Evolutionary conservation across 805 yeast genomes (phyloP), one percentile per base, ranked within the genome.

Genomic region (Metahyphopichia silvanorum): DNA sequence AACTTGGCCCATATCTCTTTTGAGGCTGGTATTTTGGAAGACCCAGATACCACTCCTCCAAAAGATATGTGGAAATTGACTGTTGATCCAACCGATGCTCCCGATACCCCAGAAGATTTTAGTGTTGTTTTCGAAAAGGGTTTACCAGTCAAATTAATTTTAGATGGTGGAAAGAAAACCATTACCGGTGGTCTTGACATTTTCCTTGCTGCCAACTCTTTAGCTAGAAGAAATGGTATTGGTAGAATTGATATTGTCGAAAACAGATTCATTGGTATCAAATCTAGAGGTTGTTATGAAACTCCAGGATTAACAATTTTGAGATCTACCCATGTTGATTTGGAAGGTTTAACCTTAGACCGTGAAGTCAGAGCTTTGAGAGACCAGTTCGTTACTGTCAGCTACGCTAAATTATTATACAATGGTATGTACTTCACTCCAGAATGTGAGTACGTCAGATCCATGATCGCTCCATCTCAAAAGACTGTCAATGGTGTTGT

Each of bases 61-160:
- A 91, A 89, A 74, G 98, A 93, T 65, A 93, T 93, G 98, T 93
- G 98, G 98, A 93, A 93, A 72, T 79, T 93, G 61, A 93, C 96
- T 26, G 86, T 84, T 40, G 98, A 91, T 66, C 98, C 98, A 53
- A 59, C 70, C 25, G 97, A 91, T 57, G 98, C 98, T 36, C 98
- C 98, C 55, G 80, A 86, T 42, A 69, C 70, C 31, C 98, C 98
- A 53, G 97, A 93, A 74, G 83, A 82, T 60, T 80, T 93, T 64
- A 67, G 84, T 15, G 79, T 93, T 41, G 79, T 73, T 38, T 93
- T 88, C 59, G 79, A 76, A 51, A 76, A 85, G 67, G 98, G 98
- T 64, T 62, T 84, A 43, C 98, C 98, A 33, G 74, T 71, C 38
- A 89, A 88, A 70, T 75, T 93, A 52, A 65, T 78, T 24, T 77